Evolutionary conservation across 2,329 filamentous ascomycete genomes (phyloP).

Genomic region (Arthrobotrys pseudoclavata): DNA sequence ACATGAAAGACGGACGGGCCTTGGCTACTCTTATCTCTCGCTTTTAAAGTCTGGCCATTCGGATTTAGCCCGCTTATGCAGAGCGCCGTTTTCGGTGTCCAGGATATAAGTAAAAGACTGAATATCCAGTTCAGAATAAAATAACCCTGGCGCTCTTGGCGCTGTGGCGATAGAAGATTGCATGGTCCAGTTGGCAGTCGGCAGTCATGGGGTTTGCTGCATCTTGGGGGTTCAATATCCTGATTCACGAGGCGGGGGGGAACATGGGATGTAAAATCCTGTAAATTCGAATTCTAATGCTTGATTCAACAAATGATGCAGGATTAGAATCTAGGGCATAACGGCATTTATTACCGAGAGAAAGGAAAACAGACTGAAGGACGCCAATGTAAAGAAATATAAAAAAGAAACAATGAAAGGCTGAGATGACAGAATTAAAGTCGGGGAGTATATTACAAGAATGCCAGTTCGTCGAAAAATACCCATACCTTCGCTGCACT

Average conservation of each 20-base stretch:
- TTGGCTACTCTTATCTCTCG: constrained; percentile 29
- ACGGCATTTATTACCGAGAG: not conserved
- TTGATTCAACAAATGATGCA: not conserved
- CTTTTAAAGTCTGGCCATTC: constrained; percentile 21
- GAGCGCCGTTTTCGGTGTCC: constrained; percentile 1
- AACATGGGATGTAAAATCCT: not conserved
- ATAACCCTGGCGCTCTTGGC: constrained; percentile 7
- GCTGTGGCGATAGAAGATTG: not conserved
- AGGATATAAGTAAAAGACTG: constrained; percentile 1
- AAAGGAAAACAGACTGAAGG: not conserved
- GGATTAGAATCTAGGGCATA: constrained; percentile 16
- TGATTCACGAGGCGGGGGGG: constrained; percentile 9
- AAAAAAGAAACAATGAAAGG: constrained; percentile 11
- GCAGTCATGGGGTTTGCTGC: constrained; percentile 7
- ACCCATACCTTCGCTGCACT: constrained; percentile 17
- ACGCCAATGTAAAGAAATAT: constrained; percentile 15
- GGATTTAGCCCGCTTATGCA: constrained; percentile 18
- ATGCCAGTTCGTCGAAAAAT: constrained; percentile 26
- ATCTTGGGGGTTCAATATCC: not conserved
- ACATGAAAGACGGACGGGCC: constrained; percentile 11
- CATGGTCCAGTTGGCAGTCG: constrained; percentile 12
- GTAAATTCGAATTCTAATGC: constrained; percentile 8
- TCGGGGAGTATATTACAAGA: constrained; percentile 31
- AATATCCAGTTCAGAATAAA: constrained; percentile 7
- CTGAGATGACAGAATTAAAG: constrained; percentile 10